Evolutionary conservation across 2,329 filamentous ascomycete species (phyloP).

Genomic region (Septoria linicola): DNA sequence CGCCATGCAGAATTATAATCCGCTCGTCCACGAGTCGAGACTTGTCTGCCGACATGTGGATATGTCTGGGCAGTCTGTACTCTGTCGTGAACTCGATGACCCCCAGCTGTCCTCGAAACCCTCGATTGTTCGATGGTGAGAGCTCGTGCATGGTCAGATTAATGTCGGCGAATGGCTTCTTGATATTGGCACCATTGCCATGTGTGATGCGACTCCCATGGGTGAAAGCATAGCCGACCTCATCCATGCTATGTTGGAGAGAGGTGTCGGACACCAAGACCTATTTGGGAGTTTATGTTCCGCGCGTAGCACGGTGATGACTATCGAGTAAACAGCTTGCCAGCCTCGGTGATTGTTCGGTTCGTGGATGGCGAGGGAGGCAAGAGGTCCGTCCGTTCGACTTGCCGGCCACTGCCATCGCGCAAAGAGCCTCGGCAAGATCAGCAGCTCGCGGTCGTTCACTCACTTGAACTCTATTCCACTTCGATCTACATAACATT

Average conservation of each 20-base stretch:
- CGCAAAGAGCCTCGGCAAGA: constrained; percentile 9
- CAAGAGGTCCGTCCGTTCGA: constrained; percentile 1
- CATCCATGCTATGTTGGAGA: no score
- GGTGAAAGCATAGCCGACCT: constrained; percentile 13
- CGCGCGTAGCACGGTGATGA: not conserved
- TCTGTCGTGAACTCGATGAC: constrained; percentile 27
- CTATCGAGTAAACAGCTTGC: not conserved
- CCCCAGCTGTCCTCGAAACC: constrained; percentile 24
- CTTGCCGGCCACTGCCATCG: not conserved
- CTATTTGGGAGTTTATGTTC: not conserved
- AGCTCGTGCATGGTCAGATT: constrained; percentile 28
- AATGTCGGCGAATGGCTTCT: constrained; percentile 27
- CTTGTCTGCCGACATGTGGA: constrained; percentile 27
- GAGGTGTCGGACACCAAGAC: no score
- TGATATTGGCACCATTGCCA: constrained; percentile 26
- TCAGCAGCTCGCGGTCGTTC: constrained; percentile 1
- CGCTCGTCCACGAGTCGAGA: constrained; percentile 24
- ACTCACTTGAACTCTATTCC: constrained; percentile 13
- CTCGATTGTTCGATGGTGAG: constrained; percentile 22
- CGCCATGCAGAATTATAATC: constrained; percentile 26
- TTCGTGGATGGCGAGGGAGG: not conserved
- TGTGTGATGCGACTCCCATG: constrained; percentile 28
- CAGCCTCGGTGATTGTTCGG: constrained; percentile 9
- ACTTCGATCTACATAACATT: constrained; percentile 14
- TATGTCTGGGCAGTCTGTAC: constrained; percentile 27